Evolutionary conservation across 1,284 basidiomycete genomes (phyloP), one percentile per base, ranked within the genome.

Genomic region (Macrocystidia cucumis): DNA sequence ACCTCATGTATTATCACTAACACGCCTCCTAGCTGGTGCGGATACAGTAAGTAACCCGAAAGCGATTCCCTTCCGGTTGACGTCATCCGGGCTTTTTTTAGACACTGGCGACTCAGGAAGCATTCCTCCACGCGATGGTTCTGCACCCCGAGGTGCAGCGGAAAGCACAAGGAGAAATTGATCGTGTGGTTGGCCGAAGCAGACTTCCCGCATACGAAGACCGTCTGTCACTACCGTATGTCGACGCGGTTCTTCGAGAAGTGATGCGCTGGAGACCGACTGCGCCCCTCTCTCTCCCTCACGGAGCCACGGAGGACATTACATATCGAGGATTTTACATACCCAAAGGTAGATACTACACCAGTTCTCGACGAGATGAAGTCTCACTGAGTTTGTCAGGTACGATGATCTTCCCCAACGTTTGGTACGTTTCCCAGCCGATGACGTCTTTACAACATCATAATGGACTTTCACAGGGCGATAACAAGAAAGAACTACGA

Each of bases 81-180:
- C 3, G 19, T 16, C 24, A 21, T 18, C 21, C 33, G n/a, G n/a
- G n/a, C 13, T 13, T 14, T 14, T 16, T 17, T 7, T 29, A 52
- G 52, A 55, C 45, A 30, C 28, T 44, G 18, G 30, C 47, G 26
- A 37, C 41, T 7, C 34, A 51, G 33, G 29, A 41, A 26, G 49
- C 52, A 1, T 62, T 63, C 40, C 38, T 66, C 21, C 50, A 59
- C 20, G 50, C 54, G 0, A 58, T 65, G 59, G 46, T 55, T 0
- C 40, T 47, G 1, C 37, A 59, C 38, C 63, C 62, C 7, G 52
- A 59, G 9, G 44, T 56, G 8, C 63, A 63, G 39, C 37, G 44
- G 16, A 50, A 37, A 35, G 54, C 52, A 2, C 57, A 57, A 26
- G 46, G 41, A 21, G 57, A 59, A 34, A 46, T 60, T n/a, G 54